Evolutionary conservation across 257 asterid species (phyloP).

Genomic region (Solanum bulbocastanum): DNA sequence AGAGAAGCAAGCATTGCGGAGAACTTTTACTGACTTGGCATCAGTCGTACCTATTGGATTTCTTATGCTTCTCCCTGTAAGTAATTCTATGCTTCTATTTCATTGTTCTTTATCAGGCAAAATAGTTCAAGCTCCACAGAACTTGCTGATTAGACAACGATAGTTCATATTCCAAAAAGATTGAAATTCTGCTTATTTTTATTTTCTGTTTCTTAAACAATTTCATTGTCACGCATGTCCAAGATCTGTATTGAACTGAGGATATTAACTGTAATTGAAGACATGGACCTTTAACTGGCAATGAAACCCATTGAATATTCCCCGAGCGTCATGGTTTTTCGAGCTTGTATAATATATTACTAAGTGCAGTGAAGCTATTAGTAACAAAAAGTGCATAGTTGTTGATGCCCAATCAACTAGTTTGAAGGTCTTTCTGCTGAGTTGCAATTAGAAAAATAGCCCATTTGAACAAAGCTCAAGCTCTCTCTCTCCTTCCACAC

Average conservation of each 20-base stretch:
- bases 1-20: constrained; percentile 85
- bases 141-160: background rate
- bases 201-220: background rate
- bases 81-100: constrained; percentile 5
- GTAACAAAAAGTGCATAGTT: background rate
- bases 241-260: background rate
- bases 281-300: background rate
- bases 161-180: background rate
- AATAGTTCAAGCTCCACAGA: background rate
- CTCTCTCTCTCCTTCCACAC: background rate
- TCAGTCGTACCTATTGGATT: constrained; percentile 89
- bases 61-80: constrained; percentile 98
- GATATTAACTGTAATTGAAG: background rate
- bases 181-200: background rate
- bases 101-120: background rate
- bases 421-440: background rate
- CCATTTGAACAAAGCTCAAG: background rate
- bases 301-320: background rate
- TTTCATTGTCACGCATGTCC: background rate
- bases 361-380: background rate
- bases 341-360: background rate
- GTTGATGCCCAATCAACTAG: background rate
- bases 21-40: constrained; percentile 94
- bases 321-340: background rate
- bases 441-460: background rate